Base-by-base conservation (phyloP, 345 rosid genomes). In the Brassica rapa region DNA sequence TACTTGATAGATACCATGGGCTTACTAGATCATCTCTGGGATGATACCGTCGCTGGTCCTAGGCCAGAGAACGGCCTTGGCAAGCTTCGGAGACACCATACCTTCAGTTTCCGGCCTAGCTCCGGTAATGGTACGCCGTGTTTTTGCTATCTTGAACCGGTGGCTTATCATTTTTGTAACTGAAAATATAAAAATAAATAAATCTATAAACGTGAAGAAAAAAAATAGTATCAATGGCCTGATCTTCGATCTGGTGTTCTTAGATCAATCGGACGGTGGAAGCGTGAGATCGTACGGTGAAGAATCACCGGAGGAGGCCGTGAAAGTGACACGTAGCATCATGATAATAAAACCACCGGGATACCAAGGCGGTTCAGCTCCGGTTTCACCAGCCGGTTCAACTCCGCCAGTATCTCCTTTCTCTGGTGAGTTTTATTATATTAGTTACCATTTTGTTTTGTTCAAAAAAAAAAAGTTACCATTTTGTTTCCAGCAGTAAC, bases 41-140 rank as follows among this genome's bases (percentile, higher is more conserved):
- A 96, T 70, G 99, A 96, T 77, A 93, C 97, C 76, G 94, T 93
- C 72, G 99, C 99, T 71, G 99, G 99, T 29, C 98, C 99, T 1
- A 82, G 78, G 62, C 99, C 99, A 6, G 98, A 96, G 15, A 86
- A 75, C 85, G 99, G 98, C 81, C 97, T 93, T 79, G 96, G 99
- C 73, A 90, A 86, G 91, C 99, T 96, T 59, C 90, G 96, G 76
- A 96, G 89, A 85, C 86, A 86, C 39, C 77, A 85, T 68, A 85
- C 87, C 77, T 85, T 87, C 83, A 78, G 84, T 81, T 76, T 82
- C 89, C 89, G 89, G 49, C 70, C 96, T 24, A 85, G 57, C 86
- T 78, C 92, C 89, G 86, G 86, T 86, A 96, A 89, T 90, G 98
- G 99, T 95, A 95, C 57, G 94, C 75, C 37, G 77, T 68, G 56